Evolutionary conservation across 768 basidiomycete species (phyloP).

Genomic region (Butyriboletus loyo): DNA sequence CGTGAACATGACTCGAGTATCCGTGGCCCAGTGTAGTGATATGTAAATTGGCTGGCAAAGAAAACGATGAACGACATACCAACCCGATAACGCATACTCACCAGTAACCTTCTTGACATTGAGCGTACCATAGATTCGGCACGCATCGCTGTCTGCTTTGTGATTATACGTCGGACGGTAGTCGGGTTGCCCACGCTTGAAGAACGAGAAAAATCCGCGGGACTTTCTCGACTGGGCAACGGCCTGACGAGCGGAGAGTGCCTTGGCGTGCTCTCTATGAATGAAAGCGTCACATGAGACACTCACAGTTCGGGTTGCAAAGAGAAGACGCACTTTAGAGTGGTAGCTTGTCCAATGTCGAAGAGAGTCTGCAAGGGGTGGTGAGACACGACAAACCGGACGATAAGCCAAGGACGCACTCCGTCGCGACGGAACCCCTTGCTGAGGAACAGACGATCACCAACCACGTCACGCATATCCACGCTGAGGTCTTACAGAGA

Average conservation of each 20-base stretch:
- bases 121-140: conserved; percentile 82
- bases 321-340: conserved; percentile 48
- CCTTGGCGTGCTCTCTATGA: conserved; percentile 57
- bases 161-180: conserved; percentile 78
- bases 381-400: background rate
- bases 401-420: conserved; percentile 38
- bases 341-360: conserved; percentile 76
- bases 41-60: conserved; percentile 76
- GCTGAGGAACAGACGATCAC: conserved; percentile 85
- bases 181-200: conserved; percentile 38
- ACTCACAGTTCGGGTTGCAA: background rate
- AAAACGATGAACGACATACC: background rate
- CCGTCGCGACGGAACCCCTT: conserved; percentile 82
- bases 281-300: background rate
- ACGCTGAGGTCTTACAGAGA: conserved; percentile 65
- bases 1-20: conserved; percentile 82
- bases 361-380: conserved; percentile 57
- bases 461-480: conserved; percentile 90
- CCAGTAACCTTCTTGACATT: conserved; percentile 88
- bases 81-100: conserved; percentile 22
- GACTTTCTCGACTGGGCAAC: conserved; percentile 71
- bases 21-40: conserved; percentile 95
- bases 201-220: conserved; percentile 67
- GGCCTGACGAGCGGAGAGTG: conserved; percentile 67
- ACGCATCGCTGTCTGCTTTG: conserved; percentile 66